Base-by-base conservation (phyloP, 129 eudicot genomes). In the Chrysanthemum seticuspe region DNA sequence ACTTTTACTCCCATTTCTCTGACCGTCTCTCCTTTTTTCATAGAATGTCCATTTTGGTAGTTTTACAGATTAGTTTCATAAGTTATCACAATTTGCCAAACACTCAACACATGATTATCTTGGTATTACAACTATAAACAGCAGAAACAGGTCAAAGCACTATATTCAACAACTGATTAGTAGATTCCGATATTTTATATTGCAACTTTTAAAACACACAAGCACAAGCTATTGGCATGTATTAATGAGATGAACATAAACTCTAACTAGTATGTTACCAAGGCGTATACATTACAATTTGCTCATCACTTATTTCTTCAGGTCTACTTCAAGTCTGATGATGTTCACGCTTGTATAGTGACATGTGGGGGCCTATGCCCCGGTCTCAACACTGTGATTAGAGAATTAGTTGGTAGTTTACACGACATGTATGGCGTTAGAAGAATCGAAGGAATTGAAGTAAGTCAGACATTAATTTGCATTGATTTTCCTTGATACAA, bases 341-440 rank as follows among this genome's bases (percentile, higher is more conserved):
- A 89, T 13, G 97, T 93, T 52, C 86, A 82, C 45, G 97, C 98
- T 10, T 93, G 98, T 62, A 87, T 93, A 9, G 98, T 93, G 53
- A 93, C 98, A 56, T 93, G 98, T 58, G 98, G 98, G 66, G 95
- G 98, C 14, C 82, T 93, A 71, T 93, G 96, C 82, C 98, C 98
- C 14, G 98, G 98, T 57, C 87, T 93, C 70, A 93, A 93, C 82
- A 93, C 98, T 36, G 98, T 93, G 69, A 89, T 89, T 60, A 85
- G 98, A 69, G 98, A 93, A 80, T 62, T 89, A 48, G 98, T 93
- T 29, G 85, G 87, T 61, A 86, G 92, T 76, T 81, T 93, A 71
- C 76, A 87, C 64, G 81, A 89, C 73, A 89, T 89, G 87, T 93
- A 93, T 77, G 97, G 95, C n/a, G 98, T 93, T 34, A 84, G 72